Evolutionary conservation across 495 filamentous ascomycete genomes (phyloP).

Genomic region (Aspergillus asperescens): DNA sequence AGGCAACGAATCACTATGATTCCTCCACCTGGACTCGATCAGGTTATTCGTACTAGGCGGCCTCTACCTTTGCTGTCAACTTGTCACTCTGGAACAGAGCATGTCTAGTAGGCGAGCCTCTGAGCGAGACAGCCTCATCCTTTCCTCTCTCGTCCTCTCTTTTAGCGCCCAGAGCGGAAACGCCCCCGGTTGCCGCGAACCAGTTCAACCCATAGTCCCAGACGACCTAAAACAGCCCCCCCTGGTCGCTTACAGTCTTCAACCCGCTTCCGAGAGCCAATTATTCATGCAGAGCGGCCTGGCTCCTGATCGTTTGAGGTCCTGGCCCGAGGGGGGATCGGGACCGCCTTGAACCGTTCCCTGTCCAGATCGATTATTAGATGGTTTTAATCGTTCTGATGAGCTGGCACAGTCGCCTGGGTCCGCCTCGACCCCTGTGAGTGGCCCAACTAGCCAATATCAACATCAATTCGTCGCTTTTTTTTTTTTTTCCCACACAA

Average conservation of each 20-base stretch:
- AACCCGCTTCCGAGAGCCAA: conserved; percentile 14
- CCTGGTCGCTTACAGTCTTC: conserved; percentile 15
- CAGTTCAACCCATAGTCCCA: neutral
- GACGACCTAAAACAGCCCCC: conserved; percentile 7
- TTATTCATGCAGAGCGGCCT: conserved; percentile 39
- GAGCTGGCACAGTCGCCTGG: conserved; percentile 30
- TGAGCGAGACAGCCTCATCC: neutral
- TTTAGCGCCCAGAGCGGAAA: conserved; percentile 5
- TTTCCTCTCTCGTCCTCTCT: neutral
- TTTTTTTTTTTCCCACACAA: neutral
- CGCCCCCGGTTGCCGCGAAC: conserved; percentile 9
- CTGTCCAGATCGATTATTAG: conserved; percentile 10
- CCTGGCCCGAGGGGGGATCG: conserved; percentile 16
- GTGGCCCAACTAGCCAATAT: conserved; percentile 15
- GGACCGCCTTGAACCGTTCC: conserved; percentile 1
- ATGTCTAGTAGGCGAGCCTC: neutral
- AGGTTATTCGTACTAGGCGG: conserved; percentile 9
- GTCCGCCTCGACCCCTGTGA: conserved; percentile 19
- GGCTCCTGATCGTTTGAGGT: conserved; percentile 19
- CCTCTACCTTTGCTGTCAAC: conserved; percentile 21
- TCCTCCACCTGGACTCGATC: conserved; percentile 9
- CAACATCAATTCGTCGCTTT: conserved; percentile 24
- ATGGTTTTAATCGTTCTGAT: conserved; percentile 22
- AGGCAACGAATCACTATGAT: conserved; percentile 28
- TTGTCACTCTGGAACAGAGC: conserved; percentile 18